These are phyloP conservation scores for Rheum nobile DNA, from an alignment of 148 eudicot genomes.

Conservation along the genomic window DNA sequence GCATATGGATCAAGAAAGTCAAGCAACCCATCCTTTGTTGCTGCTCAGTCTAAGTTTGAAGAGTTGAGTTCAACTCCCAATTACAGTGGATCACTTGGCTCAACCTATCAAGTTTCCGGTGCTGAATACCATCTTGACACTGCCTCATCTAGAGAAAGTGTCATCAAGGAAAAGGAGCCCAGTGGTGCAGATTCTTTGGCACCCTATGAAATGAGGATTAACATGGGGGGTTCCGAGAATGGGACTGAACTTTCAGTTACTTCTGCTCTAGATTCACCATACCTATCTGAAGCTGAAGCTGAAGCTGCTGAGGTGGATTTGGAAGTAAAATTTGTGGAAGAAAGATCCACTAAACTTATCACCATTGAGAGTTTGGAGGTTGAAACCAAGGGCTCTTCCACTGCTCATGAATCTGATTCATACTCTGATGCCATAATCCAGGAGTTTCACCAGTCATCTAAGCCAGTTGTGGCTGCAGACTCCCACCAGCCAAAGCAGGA, in stretches of 20 bases:
- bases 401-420: constrained; percentile 15
- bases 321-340: constrained; percentile 20
- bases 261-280: constrained; percentile 87
- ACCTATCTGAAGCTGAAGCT: constrained; percentile 41
- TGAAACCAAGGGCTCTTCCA: constrained; percentile 20
- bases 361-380: constrained; percentile 11
- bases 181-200: constrained; percentile 20
- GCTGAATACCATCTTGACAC: constrained; percentile 25
- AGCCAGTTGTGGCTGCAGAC: constrained; percentile 2
- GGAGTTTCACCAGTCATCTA: constrained; percentile 11
- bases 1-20: constrained; percentile 41
- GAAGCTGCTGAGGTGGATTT: constrained; percentile 29
- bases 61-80: constrained; percentile 37
- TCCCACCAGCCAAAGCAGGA: neutral
- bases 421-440: constrained; percentile 15
- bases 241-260: constrained; percentile 86
- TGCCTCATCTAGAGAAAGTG: constrained; percentile 21
- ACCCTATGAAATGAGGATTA: constrained; percentile 20
- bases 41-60: constrained; percentile 65
- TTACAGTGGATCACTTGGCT: constrained; percentile 25
- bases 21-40: constrained; percentile 56
- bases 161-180: constrained; percentile 20
- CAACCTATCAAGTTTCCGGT: constrained; percentile 16
- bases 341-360: constrained; percentile 13
- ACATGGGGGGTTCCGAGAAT: constrained; percentile 59